Evolutionary conservation across 2,329 filamentous ascomycete species (phyloP).

Genomic region (Chlorencoelia australis): DNA sequence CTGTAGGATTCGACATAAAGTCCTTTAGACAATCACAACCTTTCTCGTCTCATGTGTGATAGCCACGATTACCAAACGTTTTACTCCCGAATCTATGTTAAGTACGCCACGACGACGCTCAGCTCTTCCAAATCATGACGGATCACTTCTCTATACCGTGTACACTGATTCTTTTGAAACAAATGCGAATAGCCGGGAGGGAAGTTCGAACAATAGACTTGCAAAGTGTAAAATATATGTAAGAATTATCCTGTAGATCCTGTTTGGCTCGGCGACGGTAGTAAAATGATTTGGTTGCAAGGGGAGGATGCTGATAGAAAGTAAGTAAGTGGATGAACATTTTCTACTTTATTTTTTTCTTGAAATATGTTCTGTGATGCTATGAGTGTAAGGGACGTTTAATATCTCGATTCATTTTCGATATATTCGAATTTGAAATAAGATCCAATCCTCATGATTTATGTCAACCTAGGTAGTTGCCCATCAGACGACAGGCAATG

Average conservation of each 20-base stretch:
- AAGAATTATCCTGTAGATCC: no score
- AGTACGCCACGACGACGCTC: constrained; percentile 61
- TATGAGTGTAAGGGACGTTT: constrained; percentile 10
- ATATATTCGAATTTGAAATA: no score
- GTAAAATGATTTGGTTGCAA: constrained; percentile 15
- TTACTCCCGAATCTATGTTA: constrained; percentile 67
- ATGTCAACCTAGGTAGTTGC: constrained; percentile 64
- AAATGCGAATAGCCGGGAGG: constrained; percentile 54
- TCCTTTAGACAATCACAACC: no score
- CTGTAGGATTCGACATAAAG: no score
- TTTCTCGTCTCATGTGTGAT: no score
- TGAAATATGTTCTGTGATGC: constrained; percentile 16
- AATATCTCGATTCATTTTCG: background rate
- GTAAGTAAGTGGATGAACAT: no score
- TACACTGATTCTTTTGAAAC: constrained; percentile 68
- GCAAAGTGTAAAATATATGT: no score
- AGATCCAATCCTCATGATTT: background rate
- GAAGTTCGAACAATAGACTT: background rate
- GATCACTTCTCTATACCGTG: constrained; percentile 56
- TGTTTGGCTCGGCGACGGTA: constrained; percentile 19
- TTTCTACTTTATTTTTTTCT: constrained; percentile 15
- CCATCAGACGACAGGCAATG: constrained; percentile 56
- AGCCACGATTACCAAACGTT: no score
- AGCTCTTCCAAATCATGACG: constrained; percentile 57
- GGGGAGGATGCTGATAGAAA: constrained; percentile 20